These are phyloP conservation scores for Skeletonema tropicum DNA, from an alignment of 108 stramenopile genomes.

Conservation along the genomic window DNA sequence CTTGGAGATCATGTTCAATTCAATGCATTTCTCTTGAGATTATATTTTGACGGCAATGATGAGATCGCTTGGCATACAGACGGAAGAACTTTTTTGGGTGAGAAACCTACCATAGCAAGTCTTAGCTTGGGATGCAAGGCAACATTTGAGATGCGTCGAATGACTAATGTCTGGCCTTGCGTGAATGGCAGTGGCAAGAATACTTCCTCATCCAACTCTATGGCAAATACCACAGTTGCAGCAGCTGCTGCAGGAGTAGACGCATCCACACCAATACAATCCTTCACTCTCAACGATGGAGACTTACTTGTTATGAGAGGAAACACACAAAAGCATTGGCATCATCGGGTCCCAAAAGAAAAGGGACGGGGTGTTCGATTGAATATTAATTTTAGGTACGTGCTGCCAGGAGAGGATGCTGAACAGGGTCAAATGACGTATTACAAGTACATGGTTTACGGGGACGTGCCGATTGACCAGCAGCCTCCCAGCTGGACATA, in stretches of 20 bases:
- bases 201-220: background rate
- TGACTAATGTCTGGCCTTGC: constrained; percentile 35
- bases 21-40: constrained; percentile 30
- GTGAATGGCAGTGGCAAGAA: background rate
- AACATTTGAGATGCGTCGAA: constrained; percentile 32
- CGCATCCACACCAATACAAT: background rate
- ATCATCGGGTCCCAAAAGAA: constrained; percentile 36
- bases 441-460: constrained; percentile 48
- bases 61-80: constrained; percentile 42
- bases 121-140: constrained; percentile 25
- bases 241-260: constrained; percentile 16
- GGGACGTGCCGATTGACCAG: constrained; percentile 19
- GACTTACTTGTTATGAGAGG: constrained; percentile 33
- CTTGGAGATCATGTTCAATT: constrained; percentile 19
- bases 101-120: constrained; percentile 34
- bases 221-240: background rate
- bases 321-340: constrained; percentile 42
- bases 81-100: constrained; percentile 32
- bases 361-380: constrained; percentile 24
- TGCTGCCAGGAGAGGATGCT: constrained; percentile 23
- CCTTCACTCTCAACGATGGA: constrained; percentile 16
- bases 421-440: constrained; percentile 27
- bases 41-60: constrained; percentile 43
- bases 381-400: constrained; percentile 37
- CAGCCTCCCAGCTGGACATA: constrained; percentile 15